Evolutionary conservation across 1,139 yeast genomes (phyloP), one percentile per base, ranked within the genome.

Genomic region (Geotrichum aggregatum): DNA sequence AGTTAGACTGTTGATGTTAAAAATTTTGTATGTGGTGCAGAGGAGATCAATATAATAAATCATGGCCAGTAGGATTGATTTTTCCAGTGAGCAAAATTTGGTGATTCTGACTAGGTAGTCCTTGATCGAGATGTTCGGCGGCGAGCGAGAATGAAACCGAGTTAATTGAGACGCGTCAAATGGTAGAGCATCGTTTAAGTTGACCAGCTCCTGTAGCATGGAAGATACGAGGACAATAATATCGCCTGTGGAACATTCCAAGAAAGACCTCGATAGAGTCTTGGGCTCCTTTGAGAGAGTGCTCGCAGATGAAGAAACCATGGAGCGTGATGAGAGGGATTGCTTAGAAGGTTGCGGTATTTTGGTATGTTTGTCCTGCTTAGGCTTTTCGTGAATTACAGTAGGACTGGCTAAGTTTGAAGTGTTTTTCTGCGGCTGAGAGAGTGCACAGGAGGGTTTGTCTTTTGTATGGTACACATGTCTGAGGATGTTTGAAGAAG

Each of bases 141-240:
- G 96, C 0, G 94, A 83, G 57, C 97, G 66, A 3, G 97, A 89
- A 67, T 92, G 98, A 66, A 91, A 92, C 59, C 98, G 75, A 0
- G 98, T 92, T 49, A 92, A 74, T 44, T 74, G 68, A 21, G 72
- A 70, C 11, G 71, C 65, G 34, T 69, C 70, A 52, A 71, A 71
- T 21, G 76, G 75, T 16, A 72, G 64, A n/a, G 67, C 64, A 65
- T 88, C 95, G 65, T 88, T 88, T 48, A 86, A 72, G 22, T 74
- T 70, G 33, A 87, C 85, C 30, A 88, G 73, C 45, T 86, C 84
- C 50, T 79, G 78, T 35, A 92, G 72, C 95, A 91, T 88, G 52
- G 96, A 73, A 1, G 95, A 75, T 30, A 91, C 83, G 34, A 91
- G 72, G 0, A 77, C 73, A 40, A 89, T 81, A 44, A 92, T 71